Percentiles rank a stretch among this genome's conserved stretches.
Conservation (phyloP, 2,329 filamentous ascomycete genomes). For the Xylariales sp. region DNA sequence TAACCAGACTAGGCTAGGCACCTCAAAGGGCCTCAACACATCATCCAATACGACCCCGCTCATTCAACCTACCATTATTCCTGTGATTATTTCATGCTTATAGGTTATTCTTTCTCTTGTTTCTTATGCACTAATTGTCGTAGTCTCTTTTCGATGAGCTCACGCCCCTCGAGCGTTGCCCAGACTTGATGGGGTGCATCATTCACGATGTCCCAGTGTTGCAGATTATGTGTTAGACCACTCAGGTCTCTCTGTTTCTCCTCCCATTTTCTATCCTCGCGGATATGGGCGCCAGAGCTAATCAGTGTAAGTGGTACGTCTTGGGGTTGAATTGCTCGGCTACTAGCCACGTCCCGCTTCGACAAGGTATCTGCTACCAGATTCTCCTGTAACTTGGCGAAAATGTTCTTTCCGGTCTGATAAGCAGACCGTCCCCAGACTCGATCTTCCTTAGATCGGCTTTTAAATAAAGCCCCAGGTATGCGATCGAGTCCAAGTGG, state of each 20-base stretch:
- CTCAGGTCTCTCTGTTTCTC: constrained; percentile 86
- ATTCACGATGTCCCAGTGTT: constrained; percentile 87
- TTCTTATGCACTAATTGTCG: constrained; percentile 68
- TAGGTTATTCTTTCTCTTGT: constrained; percentile 1
- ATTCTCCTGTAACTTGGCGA: constrained; percentile 92
- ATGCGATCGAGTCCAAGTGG: constrained; percentile 87
- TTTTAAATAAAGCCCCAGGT: constrained; percentile 82
- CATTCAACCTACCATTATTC: constrained; percentile 13
- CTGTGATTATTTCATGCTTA: neutral
- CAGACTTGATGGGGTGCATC: constrained; percentile 89
- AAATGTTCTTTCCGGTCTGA: constrained; percentile 85
- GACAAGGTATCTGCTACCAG: constrained; percentile 87
- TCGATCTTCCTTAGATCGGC: constrained; percentile 83
- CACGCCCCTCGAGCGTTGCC: constrained; percentile 77
- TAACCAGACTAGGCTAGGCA: neutral
- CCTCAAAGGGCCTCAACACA: constrained; percentile 10
- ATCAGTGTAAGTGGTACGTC: constrained; percentile 82
- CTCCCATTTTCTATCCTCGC: constrained; percentile 78
- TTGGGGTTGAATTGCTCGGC: constrained; percentile 81
- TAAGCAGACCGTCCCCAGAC: constrained; percentile 84
- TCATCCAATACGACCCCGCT: constrained; percentile 4
- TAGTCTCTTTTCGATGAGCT: constrained; percentile 82
- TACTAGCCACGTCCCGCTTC: constrained; percentile 82
- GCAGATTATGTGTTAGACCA: constrained; percentile 79
- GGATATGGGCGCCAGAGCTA: constrained; percentile 80